Evolutionary conservation across 306 rosid genomes (phyloP).

Genomic region (Fagus crenata): DNA sequence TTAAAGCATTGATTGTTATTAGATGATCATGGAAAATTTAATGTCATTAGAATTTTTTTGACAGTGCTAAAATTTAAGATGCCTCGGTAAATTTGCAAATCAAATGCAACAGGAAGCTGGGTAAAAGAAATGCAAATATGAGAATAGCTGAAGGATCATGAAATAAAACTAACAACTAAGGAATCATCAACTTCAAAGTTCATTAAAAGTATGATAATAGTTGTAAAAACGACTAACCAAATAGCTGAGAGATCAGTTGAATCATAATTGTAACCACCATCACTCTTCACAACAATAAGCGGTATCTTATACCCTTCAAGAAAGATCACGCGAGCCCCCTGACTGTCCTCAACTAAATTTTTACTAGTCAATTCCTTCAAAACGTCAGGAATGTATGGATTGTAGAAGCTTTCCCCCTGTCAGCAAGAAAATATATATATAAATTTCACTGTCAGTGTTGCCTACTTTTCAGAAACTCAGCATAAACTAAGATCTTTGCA

Average conservation of each 20-base stretch:
- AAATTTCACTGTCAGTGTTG: neutral
- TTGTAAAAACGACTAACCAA: conserved; percentile 52
- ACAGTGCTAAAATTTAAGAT: neutral
- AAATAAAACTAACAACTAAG: conserved; percentile 16
- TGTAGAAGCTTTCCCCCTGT: conserved; percentile 97
- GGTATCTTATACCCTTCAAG: conserved; percentile 76
- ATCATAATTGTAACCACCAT: conserved; percentile 93
- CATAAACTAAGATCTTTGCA: neutral
- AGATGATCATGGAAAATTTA: neutral
- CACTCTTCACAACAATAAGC: conserved; percentile 92
- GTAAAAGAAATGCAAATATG: neutral
- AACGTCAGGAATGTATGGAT: conserved; percentile 76
- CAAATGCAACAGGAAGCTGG: neutral
- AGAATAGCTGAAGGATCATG: conserved; percentile 19
- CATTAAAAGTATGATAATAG: conserved; percentile 1
- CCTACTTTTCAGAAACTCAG: neutral
- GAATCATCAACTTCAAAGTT: conserved; percentile 12
- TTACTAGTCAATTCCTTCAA: conserved; percentile 59
- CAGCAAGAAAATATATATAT: conserved; percentile 22
- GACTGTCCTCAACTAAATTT: conserved; percentile 72
- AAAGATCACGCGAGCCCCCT: conserved; percentile 87
- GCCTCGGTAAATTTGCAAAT: neutral
- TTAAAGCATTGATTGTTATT: neutral
- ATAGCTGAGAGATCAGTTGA: conserved; percentile 89
- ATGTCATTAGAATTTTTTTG: neutral